Evolutionary conservation across 2,329 filamentous ascomycete species (phyloP).

Genomic region (Ophiocordyceps unilateralis): DNA sequence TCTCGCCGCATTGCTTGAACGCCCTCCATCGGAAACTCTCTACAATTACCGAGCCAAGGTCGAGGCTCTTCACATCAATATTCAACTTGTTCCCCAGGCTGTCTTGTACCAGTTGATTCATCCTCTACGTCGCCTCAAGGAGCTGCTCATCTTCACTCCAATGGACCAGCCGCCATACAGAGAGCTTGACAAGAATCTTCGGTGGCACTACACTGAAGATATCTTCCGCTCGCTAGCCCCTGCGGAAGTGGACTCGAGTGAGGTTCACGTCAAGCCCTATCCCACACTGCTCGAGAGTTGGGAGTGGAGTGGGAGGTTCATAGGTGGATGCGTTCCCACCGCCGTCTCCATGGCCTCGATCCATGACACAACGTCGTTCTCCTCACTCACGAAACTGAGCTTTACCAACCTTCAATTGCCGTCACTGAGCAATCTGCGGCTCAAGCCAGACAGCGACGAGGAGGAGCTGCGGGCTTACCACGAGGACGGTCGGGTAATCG

Average conservation of each 20-base stretch:
- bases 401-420: constrained; percentile 48
- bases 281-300: constrained; percentile 30
- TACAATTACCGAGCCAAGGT: constrained; percentile 58
- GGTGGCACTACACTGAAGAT: constrained; percentile 51
- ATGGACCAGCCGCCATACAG: constrained; percentile 52
- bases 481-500: constrained; percentile 25
- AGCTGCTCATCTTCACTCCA: constrained; percentile 55
- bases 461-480: constrained; percentile 15
- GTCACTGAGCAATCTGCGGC: constrained; percentile 22
- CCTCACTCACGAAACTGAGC: constrained; percentile 33
- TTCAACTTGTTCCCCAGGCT: constrained; percentile 37
- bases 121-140: constrained; percentile 46
- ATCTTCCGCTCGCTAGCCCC: constrained; percentile 48
- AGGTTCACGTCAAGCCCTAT: constrained; percentile 11
- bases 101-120: constrained; percentile 36
- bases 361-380: constrained; percentile 40
- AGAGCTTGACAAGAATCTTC: constrained; percentile 33
- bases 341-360: constrained; percentile 30
- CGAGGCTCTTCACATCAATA: constrained; percentile 51
- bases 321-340: constrained; percentile 25
- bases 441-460: constrained; percentile 12
- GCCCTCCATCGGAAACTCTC: constrained; percentile 26
- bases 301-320: constrained; percentile 43
- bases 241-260: constrained; percentile 21
- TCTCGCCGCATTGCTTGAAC: constrained; percentile 36